A percentile compares a stretch with the other conserved stretches of the same genome.
Conservation (phyloP, 768 basidiomycete genomes). For the Termitomyces sp. region DNA sequence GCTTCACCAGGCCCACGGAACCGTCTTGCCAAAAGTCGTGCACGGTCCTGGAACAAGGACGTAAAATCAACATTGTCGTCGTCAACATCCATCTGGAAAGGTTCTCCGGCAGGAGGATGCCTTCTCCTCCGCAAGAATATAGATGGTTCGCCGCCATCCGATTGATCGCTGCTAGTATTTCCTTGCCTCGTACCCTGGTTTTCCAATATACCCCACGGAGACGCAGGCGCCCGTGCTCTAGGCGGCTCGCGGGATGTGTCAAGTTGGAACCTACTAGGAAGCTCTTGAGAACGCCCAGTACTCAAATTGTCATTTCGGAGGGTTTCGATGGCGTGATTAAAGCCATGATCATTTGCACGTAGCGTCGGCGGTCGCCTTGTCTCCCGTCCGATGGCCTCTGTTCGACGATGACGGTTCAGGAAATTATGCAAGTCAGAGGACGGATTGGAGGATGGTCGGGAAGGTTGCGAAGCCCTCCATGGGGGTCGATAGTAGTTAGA, state of each 20-base stretch:
- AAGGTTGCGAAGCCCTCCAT: background rate
- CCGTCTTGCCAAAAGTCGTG: slow-evolving; percentile 2
- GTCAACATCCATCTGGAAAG: background rate
- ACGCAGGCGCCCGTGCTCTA: background rate
- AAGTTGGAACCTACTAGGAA: slow-evolving; percentile 21
- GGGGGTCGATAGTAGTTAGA: background rate
- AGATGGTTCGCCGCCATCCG: background rate
- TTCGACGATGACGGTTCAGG: slow-evolving; percentile 19
- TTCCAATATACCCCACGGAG: slow-evolving; percentile 12
- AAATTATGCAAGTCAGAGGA: slow-evolving; percentile 17
- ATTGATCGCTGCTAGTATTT: background rate
- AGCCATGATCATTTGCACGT: slow-evolving; percentile 18
- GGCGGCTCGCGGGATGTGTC: slow-evolving; percentile 13
- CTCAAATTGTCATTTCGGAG: slow-evolving; percentile 25
- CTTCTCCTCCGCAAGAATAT: slow-evolving; percentile 2
- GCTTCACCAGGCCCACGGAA: slow-evolving; percentile 7
- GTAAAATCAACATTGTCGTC: slow-evolving; percentile 1
- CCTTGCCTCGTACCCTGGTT: slow-evolving; percentile 3
- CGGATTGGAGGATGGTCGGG: background rate
- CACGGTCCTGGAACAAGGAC: background rate
- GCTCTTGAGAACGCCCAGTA: slow-evolving; percentile 23
- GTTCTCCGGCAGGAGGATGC: background rate
- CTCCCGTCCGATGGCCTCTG: slow-evolving; percentile 23
- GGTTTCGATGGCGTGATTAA: slow-evolving; percentile 24
- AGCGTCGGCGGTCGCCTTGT: background rate